These are phyloP conservation scores for Apium graveolens DNA, from an alignment of 129 eudicot genomes.

Conservation along the genomic window DNA sequence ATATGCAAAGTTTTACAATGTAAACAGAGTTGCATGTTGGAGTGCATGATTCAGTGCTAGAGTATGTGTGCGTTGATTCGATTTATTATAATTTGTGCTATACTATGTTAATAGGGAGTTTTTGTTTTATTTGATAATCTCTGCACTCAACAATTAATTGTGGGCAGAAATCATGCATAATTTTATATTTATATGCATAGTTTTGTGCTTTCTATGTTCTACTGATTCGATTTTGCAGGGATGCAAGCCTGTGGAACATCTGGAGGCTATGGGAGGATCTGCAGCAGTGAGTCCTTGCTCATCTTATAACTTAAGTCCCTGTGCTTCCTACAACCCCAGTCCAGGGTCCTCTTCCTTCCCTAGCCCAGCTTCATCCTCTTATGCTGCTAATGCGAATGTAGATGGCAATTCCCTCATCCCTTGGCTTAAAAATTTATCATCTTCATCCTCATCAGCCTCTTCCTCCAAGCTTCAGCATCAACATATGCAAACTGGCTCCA, in stretches of 20 bases:
- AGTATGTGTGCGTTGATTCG: too few relatives aligned
- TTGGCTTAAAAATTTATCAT: slow-evolving; percentile 67
- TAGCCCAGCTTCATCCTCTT: slow-evolving; percentile 60
- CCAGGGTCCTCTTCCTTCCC: slow-evolving; percentile 65
- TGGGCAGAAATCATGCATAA: not conserved
- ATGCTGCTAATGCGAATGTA: slow-evolving; percentile 32
- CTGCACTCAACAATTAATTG: too few relatives aligned
- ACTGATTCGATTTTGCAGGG: slow-evolving; percentile 36
- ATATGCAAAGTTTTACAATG: too few relatives aligned
- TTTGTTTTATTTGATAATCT: too few relatives aligned
- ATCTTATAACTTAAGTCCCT: slow-evolving; percentile 57
- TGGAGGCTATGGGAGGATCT: slow-evolving; percentile 55
- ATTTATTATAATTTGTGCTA: too few relatives aligned
- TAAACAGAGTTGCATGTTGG: too few relatives aligned
- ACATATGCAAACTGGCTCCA: slow-evolving; percentile 54
- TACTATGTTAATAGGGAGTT: too few relatives aligned
- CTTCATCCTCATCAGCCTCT: slow-evolving; percentile 51
- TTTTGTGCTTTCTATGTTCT: not conserved
- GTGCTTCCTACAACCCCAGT: slow-evolving; percentile 61
- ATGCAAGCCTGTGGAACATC: slow-evolving; percentile 53
- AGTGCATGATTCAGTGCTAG: not conserved
- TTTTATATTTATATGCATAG: too few relatives aligned
- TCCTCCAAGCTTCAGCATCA: slow-evolving; percentile 44
- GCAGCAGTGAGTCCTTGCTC: slow-evolving; percentile 64
- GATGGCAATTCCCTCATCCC: slow-evolving; percentile 61